Base-by-base conservation (phyloP, 495 filamentous ascomycete species). In the Aspergillus hancockii region DNA sequence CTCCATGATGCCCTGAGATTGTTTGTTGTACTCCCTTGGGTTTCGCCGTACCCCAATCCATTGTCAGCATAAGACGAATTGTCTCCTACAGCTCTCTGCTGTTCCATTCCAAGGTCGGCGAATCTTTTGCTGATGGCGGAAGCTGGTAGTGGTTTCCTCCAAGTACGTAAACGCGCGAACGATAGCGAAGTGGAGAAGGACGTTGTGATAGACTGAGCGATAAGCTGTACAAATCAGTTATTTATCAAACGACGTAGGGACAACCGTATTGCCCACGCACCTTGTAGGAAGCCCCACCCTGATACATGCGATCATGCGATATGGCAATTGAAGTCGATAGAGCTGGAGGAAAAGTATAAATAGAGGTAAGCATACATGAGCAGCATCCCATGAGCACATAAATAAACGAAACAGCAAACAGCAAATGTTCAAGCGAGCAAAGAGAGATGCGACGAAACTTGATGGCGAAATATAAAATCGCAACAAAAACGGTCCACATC, bases 211-310 rank as follows among this genome's bases (percentile, higher is more conserved):
- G 22, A 32, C 30, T 46, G 30, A 23, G 30, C 53, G 43, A 56
- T 14, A n/a, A 57, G 30, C 60, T 66, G 19, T 23, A 45, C 6
- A 43, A 18, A 30, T 66, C 31, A 65, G 49, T 32, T 28, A 28
- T 38, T 21, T 14, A n/a, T 28, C 6, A 8, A 36, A 57, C 46
- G 10, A 14, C 19, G 14, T 40, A 5, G n/a, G n/a, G 3, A 52
- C 8, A 32, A 30, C 49, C 18, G 28, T 28, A 18, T 22, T 21
- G 49, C 50, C 23, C 47, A 47, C 30, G 45, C 25, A 67, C 64
- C 61, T 59, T 67, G 36, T 38, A 52, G 22, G 36, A 59, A 21
- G 58, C 61, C 55, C 60, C 60, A 59, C 62, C 16, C 40, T 57
- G 57, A 41, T 57, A 58, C 56, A 55, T 62, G 50, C 51, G 61